A percentile compares a stretch with the other conserved stretches of the same genome.
These are phyloP conservation scores for Kwoniella shandongensis DNA, from an alignment of 768 basidiomycete genomes.

Conservation along the genomic window DNA sequence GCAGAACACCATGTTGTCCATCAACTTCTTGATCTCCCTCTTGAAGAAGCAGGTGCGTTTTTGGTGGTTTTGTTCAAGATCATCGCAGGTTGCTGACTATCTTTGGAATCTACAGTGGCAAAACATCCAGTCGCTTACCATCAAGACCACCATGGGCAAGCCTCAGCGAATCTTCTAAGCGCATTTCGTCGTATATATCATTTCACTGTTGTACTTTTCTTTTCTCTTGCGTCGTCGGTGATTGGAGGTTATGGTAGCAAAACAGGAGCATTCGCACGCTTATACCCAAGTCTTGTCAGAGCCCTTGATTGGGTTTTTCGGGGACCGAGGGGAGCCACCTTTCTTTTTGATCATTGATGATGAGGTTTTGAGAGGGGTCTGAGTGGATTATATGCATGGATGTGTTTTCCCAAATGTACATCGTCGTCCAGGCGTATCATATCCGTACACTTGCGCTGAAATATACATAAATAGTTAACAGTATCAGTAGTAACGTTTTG, in stretches of 20 bases:
- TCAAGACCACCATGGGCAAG: slow-evolving; percentile 99
- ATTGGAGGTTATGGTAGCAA: slow-evolving; percentile 60
- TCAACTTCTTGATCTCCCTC: slow-evolving; percentile 99
- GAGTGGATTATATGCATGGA: no score
- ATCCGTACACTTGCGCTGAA: no score
- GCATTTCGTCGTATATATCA: slow-evolving; percentile 4
- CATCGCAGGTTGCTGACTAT: slow-evolving; percentile 54
- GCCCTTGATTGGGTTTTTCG: slow-evolving; percentile 46
- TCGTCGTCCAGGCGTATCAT: no score
- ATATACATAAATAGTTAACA: no score
- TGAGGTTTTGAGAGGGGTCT: no score
- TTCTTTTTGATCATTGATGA: slow-evolving; percentile 2
- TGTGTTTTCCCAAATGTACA: no score
- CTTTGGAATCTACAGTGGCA: slow-evolving; percentile 70
- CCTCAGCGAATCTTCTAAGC: slow-evolving; percentile 86
- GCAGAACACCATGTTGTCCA: slow-evolving; percentile 96
- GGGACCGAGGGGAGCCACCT: slow-evolving; percentile 52
- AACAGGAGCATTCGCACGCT: slow-evolving; percentile 98
- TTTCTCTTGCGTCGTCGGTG: slow-evolving; percentile 13
- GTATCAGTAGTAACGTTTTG: no score
- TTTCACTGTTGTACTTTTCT: slow-evolving; percentile 3
- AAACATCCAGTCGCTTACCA: slow-evolving; percentile 96
- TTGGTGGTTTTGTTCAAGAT: not conserved
- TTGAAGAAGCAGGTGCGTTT: slow-evolving; percentile 75
- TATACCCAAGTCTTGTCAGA: slow-evolving; percentile 68